phyloP scores from a whole-genome alignment of 192 early-diverging fungal species.

The Coemansia sp. region DNA sequence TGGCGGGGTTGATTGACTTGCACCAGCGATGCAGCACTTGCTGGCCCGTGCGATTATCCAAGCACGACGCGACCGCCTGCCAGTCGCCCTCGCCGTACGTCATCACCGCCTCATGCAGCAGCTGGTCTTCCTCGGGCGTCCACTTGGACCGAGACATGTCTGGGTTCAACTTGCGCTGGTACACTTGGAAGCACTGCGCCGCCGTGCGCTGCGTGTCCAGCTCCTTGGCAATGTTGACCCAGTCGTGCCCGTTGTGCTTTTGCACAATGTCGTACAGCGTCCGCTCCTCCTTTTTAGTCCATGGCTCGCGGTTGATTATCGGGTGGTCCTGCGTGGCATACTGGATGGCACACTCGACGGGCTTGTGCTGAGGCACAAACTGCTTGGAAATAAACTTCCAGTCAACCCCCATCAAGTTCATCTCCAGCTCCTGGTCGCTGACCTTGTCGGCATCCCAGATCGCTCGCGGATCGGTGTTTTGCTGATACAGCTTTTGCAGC shows the following conservation, averaged over 20 bases:
- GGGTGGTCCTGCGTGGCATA: slow-evolving; percentile 82
- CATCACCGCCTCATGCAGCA: slow-evolving; percentile 65
- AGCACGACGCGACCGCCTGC: slow-evolving; percentile 67
- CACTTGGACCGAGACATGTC: slow-evolving; percentile 59
- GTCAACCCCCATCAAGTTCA: slow-evolving; percentile 55
- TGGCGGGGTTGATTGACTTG: slow-evolving; percentile 70
- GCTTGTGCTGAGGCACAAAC: slow-evolving; percentile 61
- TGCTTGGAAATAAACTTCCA: slow-evolving; percentile 58
- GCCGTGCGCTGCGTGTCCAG: slow-evolving; percentile 70
- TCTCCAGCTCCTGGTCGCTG: slow-evolving; percentile 48
- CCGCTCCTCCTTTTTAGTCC: slow-evolving; percentile 63
- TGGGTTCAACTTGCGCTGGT: slow-evolving; percentile 59
- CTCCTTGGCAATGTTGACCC: slow-evolving; percentile 67
- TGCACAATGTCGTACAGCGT: slow-evolving; percentile 55
- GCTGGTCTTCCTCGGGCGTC: slow-evolving; percentile 69
- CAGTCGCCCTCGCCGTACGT: slow-evolving; percentile 72
- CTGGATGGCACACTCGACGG: slow-evolving; percentile 77
- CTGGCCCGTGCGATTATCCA: slow-evolving; percentile 69
- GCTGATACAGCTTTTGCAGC: slow-evolving; percentile 53
- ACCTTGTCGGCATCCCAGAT: slow-evolving; percentile 56
- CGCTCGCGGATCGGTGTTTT: slow-evolving; percentile 48
- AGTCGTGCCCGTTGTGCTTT: slow-evolving; percentile 58
- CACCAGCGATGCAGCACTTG: slow-evolving; percentile 77
- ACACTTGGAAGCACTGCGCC: slow-evolving; percentile 74
- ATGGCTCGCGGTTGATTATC: slow-evolving; percentile 70